Evolutionary conservation across 2,329 filamentous ascomycete species (phyloP).

Genomic region (Beauveria australis): DNA sequence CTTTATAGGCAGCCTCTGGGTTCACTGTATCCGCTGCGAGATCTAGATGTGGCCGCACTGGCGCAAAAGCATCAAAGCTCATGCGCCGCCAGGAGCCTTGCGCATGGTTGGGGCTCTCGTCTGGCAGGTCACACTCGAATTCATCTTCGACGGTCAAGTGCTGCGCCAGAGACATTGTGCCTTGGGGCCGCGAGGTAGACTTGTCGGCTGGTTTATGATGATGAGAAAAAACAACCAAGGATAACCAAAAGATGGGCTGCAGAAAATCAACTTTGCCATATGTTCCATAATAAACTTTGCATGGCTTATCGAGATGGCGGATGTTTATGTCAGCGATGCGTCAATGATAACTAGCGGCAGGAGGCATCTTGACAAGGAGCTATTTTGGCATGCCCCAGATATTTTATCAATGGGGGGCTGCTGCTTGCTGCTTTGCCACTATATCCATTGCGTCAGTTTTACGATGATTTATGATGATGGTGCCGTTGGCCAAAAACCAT

Average conservation of each 20-base stretch:
- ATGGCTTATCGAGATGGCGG: not conserved
- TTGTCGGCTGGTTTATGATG: not conserved
- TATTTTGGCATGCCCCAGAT: not conserved
- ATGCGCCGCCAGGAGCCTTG: constrained; percentile 5
- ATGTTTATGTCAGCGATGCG: constrained; percentile 2
- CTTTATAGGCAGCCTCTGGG: constrained; percentile 2
- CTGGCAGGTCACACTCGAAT: not conserved
- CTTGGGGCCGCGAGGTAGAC: not conserved
- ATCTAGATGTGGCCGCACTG: not conserved
- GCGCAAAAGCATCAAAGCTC: constrained; percentile 4
- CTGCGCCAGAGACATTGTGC: constrained; percentile 1
- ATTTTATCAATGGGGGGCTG: not conserved
- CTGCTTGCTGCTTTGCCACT: too few relatives aligned
- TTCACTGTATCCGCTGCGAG: not conserved
- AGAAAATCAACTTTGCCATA: too few relatives aligned
- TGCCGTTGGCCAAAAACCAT: too few relatives aligned
- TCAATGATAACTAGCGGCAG: not conserved
- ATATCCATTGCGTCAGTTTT: not conserved
- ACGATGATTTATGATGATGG: not conserved
- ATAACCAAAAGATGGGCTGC: too few relatives aligned
- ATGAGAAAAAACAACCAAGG: not conserved
- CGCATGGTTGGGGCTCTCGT: not conserved
- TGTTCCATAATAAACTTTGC: not conserved
- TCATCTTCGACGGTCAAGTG: constrained; percentile 1
- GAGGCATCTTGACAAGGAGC: not conserved